Base-by-base conservation (phyloP, 306 rosid species). In the Cucurbita maxima region DNA sequence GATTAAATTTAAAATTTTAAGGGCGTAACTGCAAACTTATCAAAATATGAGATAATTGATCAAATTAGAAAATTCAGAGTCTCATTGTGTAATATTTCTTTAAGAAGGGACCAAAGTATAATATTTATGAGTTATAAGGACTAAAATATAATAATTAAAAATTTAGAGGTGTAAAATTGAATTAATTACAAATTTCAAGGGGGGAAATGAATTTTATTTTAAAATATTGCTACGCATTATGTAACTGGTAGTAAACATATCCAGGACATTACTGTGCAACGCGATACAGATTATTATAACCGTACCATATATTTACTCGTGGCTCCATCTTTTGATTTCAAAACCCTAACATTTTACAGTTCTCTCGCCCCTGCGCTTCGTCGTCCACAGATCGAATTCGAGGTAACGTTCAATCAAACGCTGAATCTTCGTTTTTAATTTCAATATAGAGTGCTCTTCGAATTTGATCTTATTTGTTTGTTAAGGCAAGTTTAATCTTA, bases 301-400 rank as follows among this genome's bases (percentile, higher is more conserved):
- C 56, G 45, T 70, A 53, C 38, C 34, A 51, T 52, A 15, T 66
- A 41, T 38, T 71, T 20, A 57, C 75, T 34, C 15, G 7, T 36
- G 11, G 34, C 34, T 30, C 73, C 58, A 4, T 44, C 10, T 22
- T 64, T 41, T 50, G 51, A 76, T 69, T 60, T 71, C 57, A 43
- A 78, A 85, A 78, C 88, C 88, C 88, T 82, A 82, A 80, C 40
- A 43, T n/a, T 25, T 38, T 30, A 36, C 70, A 18, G 56, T 12
- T 25, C 67, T 19, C 14, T 53, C 43, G 64, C 77, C 58, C 76
- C 77, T 58, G 60, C 78, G 69, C 75, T 71, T 50, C 82, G 73
- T 76, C 38, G 66, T 66, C 80, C 44, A 44, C 66, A 57, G 55
- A 75, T 43, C 41, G 58, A 43, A 58, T 75, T 80, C 10, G 73